Evolutionary conservation across 2,329 filamentous ascomycete species (phyloP), one percentile per base, ranked within the genome.

Genomic region (Xylaria sp.): DNA sequence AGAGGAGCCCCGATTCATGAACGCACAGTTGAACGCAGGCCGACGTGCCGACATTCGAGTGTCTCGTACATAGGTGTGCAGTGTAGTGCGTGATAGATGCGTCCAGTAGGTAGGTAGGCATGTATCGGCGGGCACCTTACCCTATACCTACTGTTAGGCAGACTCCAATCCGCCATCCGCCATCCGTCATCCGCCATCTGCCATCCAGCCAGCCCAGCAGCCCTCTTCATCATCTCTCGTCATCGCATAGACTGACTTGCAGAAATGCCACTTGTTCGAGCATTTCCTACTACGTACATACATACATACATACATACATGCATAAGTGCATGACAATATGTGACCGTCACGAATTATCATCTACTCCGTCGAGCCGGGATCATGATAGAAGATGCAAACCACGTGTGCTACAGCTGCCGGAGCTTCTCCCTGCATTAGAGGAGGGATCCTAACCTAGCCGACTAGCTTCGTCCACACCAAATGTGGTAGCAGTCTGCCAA

Each of bases 341-440:
- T 60, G 54, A 50, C 42, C 54, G 54, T 54, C 45, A 38, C 41
- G 42, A 58, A 57, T 42, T 48, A 49, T 44, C 41, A 37, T 43
- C 42, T 54, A 47, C 21, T 48, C 26, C 44, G 39, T 40, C 3
- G 18, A 39, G 34, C 17, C 24, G 24, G 41, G 21, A 38, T 24
- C 44, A 54, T 54, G 53, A 49, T 48, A 42, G 44, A 42, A 48
- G 39, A 48, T 43, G 53, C 47, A 51, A 49, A 48, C 41, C 29
- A 58, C 22, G 49, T 44, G 50, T 39, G 48, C 39, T 44, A 52
- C 54, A 44, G 47, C 45, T 53, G 34, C 49, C 39, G 54, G 41
- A 56, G 44, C 34, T 41, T 24, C 54, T 54, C 55, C 55, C 44
- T 61, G 56, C 50, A 29, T 60, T 45, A 56, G 54, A 50, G 50